phyloP scores from a whole-genome alignment of 495 filamentous ascomycete genomes.

The Bacidia gigantensis region DNA sequence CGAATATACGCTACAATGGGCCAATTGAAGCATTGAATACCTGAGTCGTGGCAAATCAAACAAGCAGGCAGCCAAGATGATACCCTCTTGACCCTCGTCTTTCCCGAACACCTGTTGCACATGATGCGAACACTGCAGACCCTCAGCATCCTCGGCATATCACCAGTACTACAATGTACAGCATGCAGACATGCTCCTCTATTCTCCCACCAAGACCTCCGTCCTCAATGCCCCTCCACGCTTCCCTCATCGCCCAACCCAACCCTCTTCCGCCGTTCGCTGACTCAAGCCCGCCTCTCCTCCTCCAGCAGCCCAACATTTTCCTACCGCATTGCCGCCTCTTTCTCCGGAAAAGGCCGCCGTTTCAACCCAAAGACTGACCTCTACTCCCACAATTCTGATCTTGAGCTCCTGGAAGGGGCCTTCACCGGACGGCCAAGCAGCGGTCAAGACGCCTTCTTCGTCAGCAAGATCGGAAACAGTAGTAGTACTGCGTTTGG shows the following conservation, averaged over 20 bases:
- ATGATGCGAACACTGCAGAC: conserved; percentile 12
- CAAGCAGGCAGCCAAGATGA: neutral
- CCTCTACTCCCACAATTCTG: conserved; percentile 63
- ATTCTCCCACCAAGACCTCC: conserved; percentile 7
- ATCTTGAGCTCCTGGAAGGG: conserved; percentile 21
- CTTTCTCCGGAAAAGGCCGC: conserved; percentile 62
- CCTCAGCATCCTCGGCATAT: conserved; percentile 7
- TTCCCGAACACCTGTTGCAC: neutral
- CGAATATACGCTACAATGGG: too few species aligned
- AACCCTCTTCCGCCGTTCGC: conserved; percentile 1
- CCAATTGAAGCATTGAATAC: too few species aligned
- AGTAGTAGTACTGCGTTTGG: conserved; percentile 57
- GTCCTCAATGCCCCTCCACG: conserved; percentile 1
- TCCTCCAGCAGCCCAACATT: conserved; percentile 22
- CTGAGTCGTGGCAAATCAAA: neutral
- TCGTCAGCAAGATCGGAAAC: conserved; percentile 60
- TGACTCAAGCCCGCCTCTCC: conserved; percentile 3
- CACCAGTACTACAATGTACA: conserved; percentile 10
- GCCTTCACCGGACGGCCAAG: conserved; percentile 35
- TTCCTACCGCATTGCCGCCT: conserved; percentile 38
- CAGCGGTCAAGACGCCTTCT: conserved; percentile 92
- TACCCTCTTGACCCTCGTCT: neutral
- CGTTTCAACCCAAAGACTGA: conserved; percentile 57
- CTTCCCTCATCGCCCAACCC: neutral
- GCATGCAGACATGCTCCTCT: conserved; percentile 9